phyloP scores from a whole-genome alignment of 768 basidiomycete species.

The Boletus edulis region DNA sequence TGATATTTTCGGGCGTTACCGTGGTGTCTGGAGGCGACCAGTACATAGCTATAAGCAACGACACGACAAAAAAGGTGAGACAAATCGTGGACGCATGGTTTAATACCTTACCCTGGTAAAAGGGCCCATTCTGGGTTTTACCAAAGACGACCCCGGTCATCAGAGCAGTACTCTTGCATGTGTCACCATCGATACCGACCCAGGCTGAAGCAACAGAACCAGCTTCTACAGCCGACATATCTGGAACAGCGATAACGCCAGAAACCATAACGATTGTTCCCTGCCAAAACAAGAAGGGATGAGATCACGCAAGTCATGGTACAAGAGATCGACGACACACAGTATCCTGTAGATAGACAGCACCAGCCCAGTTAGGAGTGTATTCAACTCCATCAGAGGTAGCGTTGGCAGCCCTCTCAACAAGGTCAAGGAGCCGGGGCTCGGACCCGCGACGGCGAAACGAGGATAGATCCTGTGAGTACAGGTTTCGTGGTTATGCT shows the following conservation, averaged over 20 bases:
- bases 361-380: too few species aligned
- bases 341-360: not conserved
- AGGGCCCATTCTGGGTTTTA: not conserved
- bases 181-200: slow-evolving; percentile 10
- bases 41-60: slow-evolving; percentile 2
- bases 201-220: not conserved
- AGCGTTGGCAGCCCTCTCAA: too few species aligned
- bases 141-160: slow-evolving; percentile 2
- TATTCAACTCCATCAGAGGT: too few species aligned
- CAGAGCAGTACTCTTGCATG: not conserved
- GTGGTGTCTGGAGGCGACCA: too few species aligned
- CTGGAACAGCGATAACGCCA: not conserved
- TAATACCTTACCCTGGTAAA: not conserved
- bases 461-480: slow-evolving; percentile 76
- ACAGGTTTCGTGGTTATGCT: slow-evolving; percentile 15
- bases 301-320: not conserved
- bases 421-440: too few species aligned
- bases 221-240: not conserved
- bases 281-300: not conserved
- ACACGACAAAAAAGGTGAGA: not conserved
- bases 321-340: not conserved
- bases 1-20: not conserved
- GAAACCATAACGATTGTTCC: slow-evolving; percentile 1
- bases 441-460: slow-evolving; percentile 24
- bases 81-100: too few species aligned